These are phyloP conservation scores for Diaporthe citriasiana DNA, from an alignment of 2,329 filamentous ascomycete genomes.

Conservation along the genomic window DNA sequence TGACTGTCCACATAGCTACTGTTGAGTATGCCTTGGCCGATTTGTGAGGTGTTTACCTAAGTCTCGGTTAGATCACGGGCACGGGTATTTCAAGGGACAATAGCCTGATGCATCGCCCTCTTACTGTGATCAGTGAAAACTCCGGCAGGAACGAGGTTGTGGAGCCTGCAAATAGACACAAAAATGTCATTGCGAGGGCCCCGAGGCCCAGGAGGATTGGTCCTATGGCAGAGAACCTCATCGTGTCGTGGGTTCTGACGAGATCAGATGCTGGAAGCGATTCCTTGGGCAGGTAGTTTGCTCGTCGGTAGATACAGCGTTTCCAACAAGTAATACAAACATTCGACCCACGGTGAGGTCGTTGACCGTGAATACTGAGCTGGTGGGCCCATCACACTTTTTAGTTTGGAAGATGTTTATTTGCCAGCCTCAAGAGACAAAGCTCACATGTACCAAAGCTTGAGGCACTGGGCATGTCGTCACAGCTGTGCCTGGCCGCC, in stretches of 20 bases:
- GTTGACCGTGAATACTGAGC: background rate
- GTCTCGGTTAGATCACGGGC: background rate
- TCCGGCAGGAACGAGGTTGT: slow-evolving; percentile 27
- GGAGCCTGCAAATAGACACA: slow-evolving; percentile 33
- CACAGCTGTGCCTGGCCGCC: slow-evolving; percentile 3
- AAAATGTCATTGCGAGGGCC: slow-evolving; percentile 22
- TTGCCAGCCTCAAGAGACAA: background rate
- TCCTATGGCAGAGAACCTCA: slow-evolving; percentile 35
- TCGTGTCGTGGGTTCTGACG: slow-evolving; percentile 4
- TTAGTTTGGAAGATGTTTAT: background rate
- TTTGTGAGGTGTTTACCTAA: slow-evolving; percentile 34
- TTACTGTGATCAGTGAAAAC: slow-evolving; percentile 33
- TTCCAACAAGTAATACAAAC: background rate
- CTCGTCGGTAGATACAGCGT: background rate
- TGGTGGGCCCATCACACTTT: background rate
- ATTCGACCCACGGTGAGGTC: background rate
- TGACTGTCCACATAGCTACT: slow-evolving; percentile 28
- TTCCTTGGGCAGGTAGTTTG: background rate
- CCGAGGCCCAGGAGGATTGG: slow-evolving; percentile 18
- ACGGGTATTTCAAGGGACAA: background rate
- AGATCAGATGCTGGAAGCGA: background rate
- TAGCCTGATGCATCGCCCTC: background rate
- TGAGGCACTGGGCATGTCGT: slow-evolving; percentile 23
- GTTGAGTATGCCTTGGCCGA: slow-evolving; percentile 30
- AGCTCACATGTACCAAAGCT: background rate